Evolutionary conservation across 2,329 filamentous ascomycete species (phyloP).

Genomic region (Grosmannia clavigera): DNA sequence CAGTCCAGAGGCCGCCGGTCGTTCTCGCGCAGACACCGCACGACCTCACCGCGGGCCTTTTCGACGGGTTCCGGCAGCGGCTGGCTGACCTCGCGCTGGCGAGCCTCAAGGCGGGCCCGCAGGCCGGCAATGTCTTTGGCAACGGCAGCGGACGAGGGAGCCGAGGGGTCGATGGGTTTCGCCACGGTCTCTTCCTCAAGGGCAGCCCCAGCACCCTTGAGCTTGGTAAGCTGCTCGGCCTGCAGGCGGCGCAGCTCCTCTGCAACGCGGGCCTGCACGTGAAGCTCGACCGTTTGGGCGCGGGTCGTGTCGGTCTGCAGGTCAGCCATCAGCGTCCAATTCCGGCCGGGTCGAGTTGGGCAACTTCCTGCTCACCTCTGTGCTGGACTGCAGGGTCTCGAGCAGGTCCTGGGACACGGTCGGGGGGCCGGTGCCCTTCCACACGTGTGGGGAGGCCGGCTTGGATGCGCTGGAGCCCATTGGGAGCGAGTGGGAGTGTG

Average conservation of each 20-base stretch:
- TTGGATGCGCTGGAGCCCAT: slow-evolving; percentile 49
- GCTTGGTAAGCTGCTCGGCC: slow-evolving; percentile 54
- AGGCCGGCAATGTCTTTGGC: slow-evolving; percentile 47
- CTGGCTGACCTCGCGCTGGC: slow-evolving; percentile 50
- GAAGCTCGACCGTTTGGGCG: slow-evolving; percentile 69
- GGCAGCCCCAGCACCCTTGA: slow-evolving; percentile 36
- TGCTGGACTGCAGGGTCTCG: slow-evolving; percentile 69
- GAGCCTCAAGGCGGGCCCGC: slow-evolving; percentile 45
- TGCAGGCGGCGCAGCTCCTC: slow-evolving; percentile 73
- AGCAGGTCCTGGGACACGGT: slow-evolving; percentile 68
- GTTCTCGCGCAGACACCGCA: slow-evolving; percentile 70
- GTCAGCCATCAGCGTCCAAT: not conserved
- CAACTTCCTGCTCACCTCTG: slow-evolving; percentile 51
- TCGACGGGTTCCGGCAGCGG: slow-evolving; percentile 60
- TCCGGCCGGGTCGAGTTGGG: not conserved
- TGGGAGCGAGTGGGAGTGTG: not conserved
- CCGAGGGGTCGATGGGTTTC: not conserved
- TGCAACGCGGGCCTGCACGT: slow-evolving; percentile 77
- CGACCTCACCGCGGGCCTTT: slow-evolving; percentile 61
- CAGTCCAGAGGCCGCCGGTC: slow-evolving; percentile 85
- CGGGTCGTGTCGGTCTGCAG: slow-evolving; percentile 77
- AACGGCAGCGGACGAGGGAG: slow-evolving; percentile 24
- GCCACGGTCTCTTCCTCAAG: slow-evolving; percentile 11
- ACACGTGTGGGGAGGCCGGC: slow-evolving; percentile 33
- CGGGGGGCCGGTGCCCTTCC: slow-evolving; percentile 39